Conservation (phyloP, 2,329 filamentous ascomycete genomes). For the Colletotrichum coccodes region DNA sequence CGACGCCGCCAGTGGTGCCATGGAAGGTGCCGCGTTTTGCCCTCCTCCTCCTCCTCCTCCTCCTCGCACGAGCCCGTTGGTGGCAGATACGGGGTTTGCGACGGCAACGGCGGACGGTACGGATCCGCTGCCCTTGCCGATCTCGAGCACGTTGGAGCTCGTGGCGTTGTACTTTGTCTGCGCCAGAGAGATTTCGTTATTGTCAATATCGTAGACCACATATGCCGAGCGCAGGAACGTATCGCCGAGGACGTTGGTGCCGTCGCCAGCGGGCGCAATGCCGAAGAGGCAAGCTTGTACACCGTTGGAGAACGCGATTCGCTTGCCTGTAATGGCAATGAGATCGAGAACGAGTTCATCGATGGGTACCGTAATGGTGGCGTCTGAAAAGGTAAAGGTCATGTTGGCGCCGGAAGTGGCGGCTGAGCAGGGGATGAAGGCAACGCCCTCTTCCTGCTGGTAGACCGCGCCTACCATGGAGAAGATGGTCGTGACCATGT, state of each 20-base stretch:
- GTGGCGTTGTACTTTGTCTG: slow-evolving; percentile 72
- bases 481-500: slow-evolving; percentile 65
- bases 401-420: slow-evolving; percentile 52
- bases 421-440: slow-evolving; percentile 71
- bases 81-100: slow-evolving; percentile 59
- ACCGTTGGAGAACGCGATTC: slow-evolving; percentile 63
- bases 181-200: slow-evolving; percentile 77
- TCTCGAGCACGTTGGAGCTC: slow-evolving; percentile 62
- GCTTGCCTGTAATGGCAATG: slow-evolving; percentile 55
- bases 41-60: slow-evolving; percentile 10
- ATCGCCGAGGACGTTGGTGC: slow-evolving; percentile 75
- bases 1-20: slow-evolving; percentile 19
- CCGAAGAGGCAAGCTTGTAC: slow-evolving; percentile 73
- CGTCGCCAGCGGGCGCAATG: slow-evolving; percentile 65
- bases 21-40: slow-evolving; percentile 15
- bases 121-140: slow-evolving; percentile 56
- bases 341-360: slow-evolving; percentile 69
- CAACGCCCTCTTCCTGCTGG: slow-evolving; percentile 59
- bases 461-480: slow-evolving; percentile 68
- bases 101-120: slow-evolving; percentile 67
- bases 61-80: slow-evolving; percentile 47
- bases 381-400: slow-evolving; percentile 64
- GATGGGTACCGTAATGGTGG: slow-evolving; percentile 65
- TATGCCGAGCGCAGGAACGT: slow-evolving; percentile 81
- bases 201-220: slow-evolving; percentile 78